These are phyloP conservation scores for Exophiala dermatitidis DNA, from an alignment of 2,329 filamentous ascomycete species.

Conservation along the genomic window DNA sequence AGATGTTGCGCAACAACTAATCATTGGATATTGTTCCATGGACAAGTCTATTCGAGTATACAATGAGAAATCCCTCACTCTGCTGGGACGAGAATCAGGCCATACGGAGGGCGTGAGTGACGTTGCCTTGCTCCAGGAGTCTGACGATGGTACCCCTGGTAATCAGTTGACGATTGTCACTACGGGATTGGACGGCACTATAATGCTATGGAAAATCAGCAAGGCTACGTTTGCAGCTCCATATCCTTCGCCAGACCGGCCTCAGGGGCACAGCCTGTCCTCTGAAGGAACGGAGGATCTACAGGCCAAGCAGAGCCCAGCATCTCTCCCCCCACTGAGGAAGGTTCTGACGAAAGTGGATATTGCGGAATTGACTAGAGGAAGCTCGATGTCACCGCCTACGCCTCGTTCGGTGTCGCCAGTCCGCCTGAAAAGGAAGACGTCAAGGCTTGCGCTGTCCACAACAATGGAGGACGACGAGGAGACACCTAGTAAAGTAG, in stretches of 20 bases:
- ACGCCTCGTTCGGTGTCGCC: slow-evolving; percentile 41
- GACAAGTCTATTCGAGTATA: slow-evolving; percentile 95
- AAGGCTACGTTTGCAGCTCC: slow-evolving; percentile 34
- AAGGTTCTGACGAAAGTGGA: slow-evolving; percentile 83
- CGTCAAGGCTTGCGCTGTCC: slow-evolving; percentile 46
- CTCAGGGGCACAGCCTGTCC: slow-evolving; percentile 28
- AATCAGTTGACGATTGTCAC: slow-evolving; percentile 52
- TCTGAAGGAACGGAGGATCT: slow-evolving; percentile 34
- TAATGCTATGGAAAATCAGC: slow-evolving; percentile 66
- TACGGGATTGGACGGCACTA: slow-evolving; percentile 70
- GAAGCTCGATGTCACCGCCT: slow-evolving; percentile 40
- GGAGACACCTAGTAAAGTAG: slow-evolving; percentile 26
- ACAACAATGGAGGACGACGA: slow-evolving; percentile 30
- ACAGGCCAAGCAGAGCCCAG: slow-evolving; percentile 44
- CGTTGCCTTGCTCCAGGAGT: slow-evolving; percentile 58
- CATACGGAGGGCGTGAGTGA: slow-evolving; percentile 92
- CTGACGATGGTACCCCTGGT: slow-evolving; percentile 46
- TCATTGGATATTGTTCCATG: slow-evolving; percentile 84
- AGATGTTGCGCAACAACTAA: slow-evolving; percentile 48
- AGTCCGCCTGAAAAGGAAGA: slow-evolving; percentile 48
- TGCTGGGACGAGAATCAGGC: slow-evolving; percentile 85
- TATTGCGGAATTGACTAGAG: slow-evolving; percentile 65
- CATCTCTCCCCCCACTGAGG: slow-evolving; percentile 65
- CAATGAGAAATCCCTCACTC: slow-evolving; percentile 64
- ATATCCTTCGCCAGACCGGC: slow-evolving; percentile 26